Evolutionary conservation across 441 rosid species (phyloP).

Genomic region (Jatropha podagrica): DNA sequence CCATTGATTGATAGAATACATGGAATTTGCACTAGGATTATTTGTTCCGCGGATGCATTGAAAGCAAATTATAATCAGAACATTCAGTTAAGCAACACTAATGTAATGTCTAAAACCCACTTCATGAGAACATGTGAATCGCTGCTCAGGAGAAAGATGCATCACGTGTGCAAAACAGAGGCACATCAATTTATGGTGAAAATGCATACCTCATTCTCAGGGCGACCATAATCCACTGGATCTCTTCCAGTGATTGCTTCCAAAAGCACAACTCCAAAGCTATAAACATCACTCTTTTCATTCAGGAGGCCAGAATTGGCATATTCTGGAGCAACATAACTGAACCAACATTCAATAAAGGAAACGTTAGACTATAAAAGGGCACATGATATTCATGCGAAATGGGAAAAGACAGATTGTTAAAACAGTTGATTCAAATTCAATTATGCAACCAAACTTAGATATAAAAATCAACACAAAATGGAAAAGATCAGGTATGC

Average conservation of each 20-base stretch:
- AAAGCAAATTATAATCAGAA: neutral
- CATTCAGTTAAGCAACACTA: neutral
- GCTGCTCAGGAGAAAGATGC: constrained; percentile 4
- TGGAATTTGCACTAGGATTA: neutral
- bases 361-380: neutral
- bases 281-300: constrained; percentile 89
- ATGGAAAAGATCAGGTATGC: neutral
- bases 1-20: constrained; percentile 11
- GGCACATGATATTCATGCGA: neutral
- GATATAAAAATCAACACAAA: constrained; percentile 13
- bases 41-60: neutral
- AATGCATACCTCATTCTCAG: constrained; percentile 70
- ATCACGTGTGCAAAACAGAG: neutral
- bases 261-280: constrained; percentile 80
- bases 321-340: constrained; percentile 96
- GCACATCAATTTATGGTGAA: constrained; percentile 7
- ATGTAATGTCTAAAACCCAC: neutral
- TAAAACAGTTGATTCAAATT: neutral
- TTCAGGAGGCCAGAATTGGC: constrained; percentile 89
- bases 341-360: constrained; percentile 24
- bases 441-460: constrained; percentile 10
- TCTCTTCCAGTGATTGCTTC: constrained; percentile 98
- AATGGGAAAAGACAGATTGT: neutral
- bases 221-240: constrained; percentile 86
- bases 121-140: neutral